Evolutionary conservation across 495 filamentous ascomycete genomes (phyloP).

Genomic region (Xylaria acuta): DNA sequence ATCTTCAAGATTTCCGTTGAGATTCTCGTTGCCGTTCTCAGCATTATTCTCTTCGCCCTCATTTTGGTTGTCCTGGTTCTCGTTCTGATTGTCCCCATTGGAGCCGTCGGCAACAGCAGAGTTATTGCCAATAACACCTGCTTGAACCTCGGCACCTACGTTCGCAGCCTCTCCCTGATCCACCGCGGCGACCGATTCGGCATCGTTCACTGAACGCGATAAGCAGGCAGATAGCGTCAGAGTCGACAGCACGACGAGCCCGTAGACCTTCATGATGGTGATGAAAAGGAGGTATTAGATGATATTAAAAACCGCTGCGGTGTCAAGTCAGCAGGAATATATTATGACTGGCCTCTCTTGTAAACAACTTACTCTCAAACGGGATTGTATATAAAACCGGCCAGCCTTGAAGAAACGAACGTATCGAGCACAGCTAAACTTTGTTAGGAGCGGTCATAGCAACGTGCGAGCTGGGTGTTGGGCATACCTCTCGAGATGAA

Average conservation of each 20-base stretch:
- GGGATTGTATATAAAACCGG: constrained; percentile 1
- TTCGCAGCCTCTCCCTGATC: constrained; percentile 13
- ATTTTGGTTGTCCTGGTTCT: constrained; percentile 28
- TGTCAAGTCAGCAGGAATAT: not conserved
- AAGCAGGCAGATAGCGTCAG: constrained; percentile 38
- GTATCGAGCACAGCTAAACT: constrained; percentile 36
- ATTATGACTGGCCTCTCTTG: not conserved
- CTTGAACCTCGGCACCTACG: not conserved
- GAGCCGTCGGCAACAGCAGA: constrained; percentile 32
- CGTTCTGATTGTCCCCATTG: constrained; percentile 18
- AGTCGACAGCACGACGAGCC: constrained; percentile 33
- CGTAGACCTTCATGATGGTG: constrained; percentile 35
- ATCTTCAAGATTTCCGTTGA: constrained; percentile 18
- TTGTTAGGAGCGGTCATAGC: constrained; percentile 21
- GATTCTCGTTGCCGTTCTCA: constrained; percentile 19
- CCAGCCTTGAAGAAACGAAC: constrained; percentile 29
- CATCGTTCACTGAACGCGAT: constrained; percentile 29
- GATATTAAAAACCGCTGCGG: constrained; percentile 30
- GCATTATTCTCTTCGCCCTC: constrained; percentile 20
- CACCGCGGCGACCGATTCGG: constrained; percentile 5
- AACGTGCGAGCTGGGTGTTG: not conserved
- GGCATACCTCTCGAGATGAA: constrained; percentile 15
- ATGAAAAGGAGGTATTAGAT: not conserved
- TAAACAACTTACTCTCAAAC: constrained; percentile 36
- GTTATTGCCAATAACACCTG: constrained; percentile 25